A percentile compares a stretch with the other conserved stretches of the same genome.
phyloP scores from a whole-genome alignment of 345 rosid genomes.

The Bretschneidera sinensis region DNA sequence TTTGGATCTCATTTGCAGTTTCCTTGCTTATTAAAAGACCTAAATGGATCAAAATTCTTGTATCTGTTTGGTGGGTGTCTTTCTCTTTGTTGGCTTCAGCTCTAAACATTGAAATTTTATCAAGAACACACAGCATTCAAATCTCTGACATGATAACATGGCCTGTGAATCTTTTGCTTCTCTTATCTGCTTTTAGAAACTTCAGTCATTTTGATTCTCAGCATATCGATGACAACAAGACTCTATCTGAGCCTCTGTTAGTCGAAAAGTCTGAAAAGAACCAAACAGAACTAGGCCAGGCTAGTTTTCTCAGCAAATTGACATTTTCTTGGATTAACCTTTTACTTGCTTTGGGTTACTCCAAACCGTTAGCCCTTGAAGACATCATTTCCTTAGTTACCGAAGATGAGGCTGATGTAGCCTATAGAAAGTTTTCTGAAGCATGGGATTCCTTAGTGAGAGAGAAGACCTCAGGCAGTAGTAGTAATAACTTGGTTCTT shows the following conservation, averaged over 20 bases:
- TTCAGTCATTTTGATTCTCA: constrained; percentile 17
- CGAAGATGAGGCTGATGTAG: constrained; percentile 52
- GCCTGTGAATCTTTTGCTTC: constrained; percentile 46
- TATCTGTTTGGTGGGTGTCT: constrained; percentile 63
- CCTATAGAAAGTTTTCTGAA: constrained; percentile 45
- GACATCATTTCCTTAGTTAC: constrained; percentile 55
- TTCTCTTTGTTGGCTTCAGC: constrained; percentile 45
- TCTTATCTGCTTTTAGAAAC: constrained; percentile 50
- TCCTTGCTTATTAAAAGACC: constrained; percentile 53
- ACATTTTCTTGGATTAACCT: constrained; percentile 67
- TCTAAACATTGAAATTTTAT: constrained; percentile 32
- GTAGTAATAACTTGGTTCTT: constrained; percentile 43
- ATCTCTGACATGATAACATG: constrained; percentile 37
- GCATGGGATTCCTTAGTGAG: constrained; percentile 40
- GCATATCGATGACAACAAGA: constrained; percentile 15
- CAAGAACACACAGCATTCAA: constrained; percentile 25
- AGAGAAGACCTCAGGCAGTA: constrained; percentile 18
- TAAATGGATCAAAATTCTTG: constrained; percentile 35
- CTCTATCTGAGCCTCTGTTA: constrained; percentile 46
- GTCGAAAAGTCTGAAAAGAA: constrained; percentile 19
- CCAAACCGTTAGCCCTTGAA: constrained; percentile 45
- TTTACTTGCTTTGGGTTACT: constrained; percentile 52
- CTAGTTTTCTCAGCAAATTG: constrained; percentile 43
- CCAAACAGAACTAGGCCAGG: constrained; percentile 30
- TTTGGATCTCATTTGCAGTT: constrained; percentile 56